Evolutionary conservation across 1,284 basidiomycete genomes (phyloP).

Genomic region (Apiotrichum mycotoxinovorans): DNA sequence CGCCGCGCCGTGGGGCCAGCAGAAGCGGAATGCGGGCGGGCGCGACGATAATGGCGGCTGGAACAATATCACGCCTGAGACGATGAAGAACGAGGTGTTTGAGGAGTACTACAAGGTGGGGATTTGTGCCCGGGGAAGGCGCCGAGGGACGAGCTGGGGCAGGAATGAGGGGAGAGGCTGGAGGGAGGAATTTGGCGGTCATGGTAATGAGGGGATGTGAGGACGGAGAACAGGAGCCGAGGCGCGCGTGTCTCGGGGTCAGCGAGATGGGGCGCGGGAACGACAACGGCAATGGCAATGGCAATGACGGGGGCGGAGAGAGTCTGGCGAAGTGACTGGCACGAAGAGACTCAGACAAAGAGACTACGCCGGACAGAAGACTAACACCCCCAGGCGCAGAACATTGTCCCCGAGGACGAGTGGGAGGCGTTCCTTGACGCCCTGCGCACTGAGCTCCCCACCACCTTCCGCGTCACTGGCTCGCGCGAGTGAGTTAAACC

Average conservation of each 20-base stretch:
- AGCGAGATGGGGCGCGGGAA: too few species aligned
- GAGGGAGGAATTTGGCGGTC: too few species aligned
- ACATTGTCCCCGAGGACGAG: slow-evolving; percentile 56
- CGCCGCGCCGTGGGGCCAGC: slow-evolving; percentile 1
- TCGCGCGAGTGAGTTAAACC: slow-evolving; percentile 66
- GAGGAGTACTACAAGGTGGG: slow-evolving; percentile 65
- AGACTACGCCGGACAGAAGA: background rate
- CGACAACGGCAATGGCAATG: too few species aligned
- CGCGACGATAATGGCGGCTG: slow-evolving; percentile 16
- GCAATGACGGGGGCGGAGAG: too few species aligned
- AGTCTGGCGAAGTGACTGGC: too few species aligned
- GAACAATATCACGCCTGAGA: slow-evolving; percentile 21
- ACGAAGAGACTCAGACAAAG: background rate
- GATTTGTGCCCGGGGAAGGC: background rate
- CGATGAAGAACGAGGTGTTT: slow-evolving; percentile 65
- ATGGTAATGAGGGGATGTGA: too few species aligned
- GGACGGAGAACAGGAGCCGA: too few species aligned
- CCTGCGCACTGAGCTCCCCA: slow-evolving; percentile 74
- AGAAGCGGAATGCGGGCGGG: background rate
- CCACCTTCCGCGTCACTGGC: slow-evolving; percentile 89
- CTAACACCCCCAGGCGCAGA: slow-evolving; percentile 30
- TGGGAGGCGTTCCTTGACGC: slow-evolving; percentile 73
- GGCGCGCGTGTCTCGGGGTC: too few species aligned
- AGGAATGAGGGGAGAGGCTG: too few species aligned
- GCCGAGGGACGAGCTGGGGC: background rate